Conservation (phyloP, 108 stramenopile species). For the Fragilaria crotonensis region DNA sequence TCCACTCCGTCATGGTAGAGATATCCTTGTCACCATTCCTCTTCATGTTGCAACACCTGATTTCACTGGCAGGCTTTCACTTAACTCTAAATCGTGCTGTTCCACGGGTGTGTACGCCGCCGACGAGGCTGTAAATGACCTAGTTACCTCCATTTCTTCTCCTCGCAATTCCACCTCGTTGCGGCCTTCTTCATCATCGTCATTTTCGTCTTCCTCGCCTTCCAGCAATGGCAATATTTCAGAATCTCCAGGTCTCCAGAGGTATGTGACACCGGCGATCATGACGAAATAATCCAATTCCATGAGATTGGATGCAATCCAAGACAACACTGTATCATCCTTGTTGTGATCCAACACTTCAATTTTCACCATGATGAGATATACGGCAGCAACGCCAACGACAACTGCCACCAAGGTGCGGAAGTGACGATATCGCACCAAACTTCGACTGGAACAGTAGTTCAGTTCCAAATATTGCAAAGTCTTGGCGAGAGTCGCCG, state of each 20-base stretch:
- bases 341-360: neutral
- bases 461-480: neutral
- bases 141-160: too few relatives aligned
- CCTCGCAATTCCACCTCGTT: too few relatives aligned
- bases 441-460: neutral
- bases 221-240: neutral
- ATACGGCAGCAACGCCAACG: neutral
- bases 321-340: neutral
- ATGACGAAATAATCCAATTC: neutral
- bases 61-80: too few relatives aligned
- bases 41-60: too few relatives aligned
- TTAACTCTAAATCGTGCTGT: too few relatives aligned
- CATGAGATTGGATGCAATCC: neutral
- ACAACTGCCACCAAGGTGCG: neutral
- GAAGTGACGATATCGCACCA: neutral
- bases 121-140: too few relatives aligned
- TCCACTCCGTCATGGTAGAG: too few relatives aligned
- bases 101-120: too few relatives aligned
- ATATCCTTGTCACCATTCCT: too few relatives aligned
- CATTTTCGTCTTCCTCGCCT: neutral
- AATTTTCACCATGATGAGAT: neutral
- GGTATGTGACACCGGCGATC: neutral
- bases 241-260: neutral
- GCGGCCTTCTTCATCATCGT: too few relatives aligned
- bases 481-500: neutral